Base-by-base conservation (phyloP, 495 filamentous ascomycete genomes). In the Bryoglossum gracile region DNA sequence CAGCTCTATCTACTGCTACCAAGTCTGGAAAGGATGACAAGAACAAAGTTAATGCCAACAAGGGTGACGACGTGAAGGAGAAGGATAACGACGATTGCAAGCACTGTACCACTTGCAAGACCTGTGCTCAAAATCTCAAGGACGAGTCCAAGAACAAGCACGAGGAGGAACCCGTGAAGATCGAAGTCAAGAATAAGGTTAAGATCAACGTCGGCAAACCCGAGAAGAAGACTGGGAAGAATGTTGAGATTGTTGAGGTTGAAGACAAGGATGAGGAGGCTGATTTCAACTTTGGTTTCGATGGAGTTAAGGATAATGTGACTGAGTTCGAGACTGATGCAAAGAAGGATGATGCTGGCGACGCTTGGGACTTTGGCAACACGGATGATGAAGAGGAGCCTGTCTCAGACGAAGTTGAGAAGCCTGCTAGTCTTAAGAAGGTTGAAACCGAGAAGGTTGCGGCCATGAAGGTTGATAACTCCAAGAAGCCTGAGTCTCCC, bases 1-100 rank as follows among this genome's bases (percentile, higher is more conserved):
- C n/a, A n/a, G n/a, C n/a, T n/a, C n/a, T n/a, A n/a, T n/a, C n/a
- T n/a, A n/a, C n/a, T n/a, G n/a, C n/a, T n/a, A n/a, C n/a, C n/a
- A n/a, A n/a, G n/a, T n/a, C n/a, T n/a, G n/a, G n/a, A n/a, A n/a
- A n/a, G n/a, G n/a, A n/a, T n/a, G n/a, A n/a, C n/a, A n/a, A n/a
- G n/a, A n/a, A n/a, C n/a, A n/a, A n/a, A n/a, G n/a, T n/a, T n/a
- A n/a, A n/a, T n/a, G n/a, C n/a, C n/a, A n/a, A 35, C 35, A 45
- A 40, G 14, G 13, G 11, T 19, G 19, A 23, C 14, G 47, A 55
- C 19, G 23, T 23, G 16, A 38, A 43, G 45, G 17, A 55, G 28
- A 23, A 48, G 51, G 50, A 42, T 5, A 22, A 43, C 11, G n/a
- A n/a, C n/a, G n/a, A n/a, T n/a, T n/a, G n/a, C n/a, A n/a, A n/a